A percentile compares a stretch with the other conserved stretches of the same genome.
Evolutionary conservation across 1,284 basidiomycete genomes (phyloP).

Genomic region (Marasmius tenuissimus): DNA sequence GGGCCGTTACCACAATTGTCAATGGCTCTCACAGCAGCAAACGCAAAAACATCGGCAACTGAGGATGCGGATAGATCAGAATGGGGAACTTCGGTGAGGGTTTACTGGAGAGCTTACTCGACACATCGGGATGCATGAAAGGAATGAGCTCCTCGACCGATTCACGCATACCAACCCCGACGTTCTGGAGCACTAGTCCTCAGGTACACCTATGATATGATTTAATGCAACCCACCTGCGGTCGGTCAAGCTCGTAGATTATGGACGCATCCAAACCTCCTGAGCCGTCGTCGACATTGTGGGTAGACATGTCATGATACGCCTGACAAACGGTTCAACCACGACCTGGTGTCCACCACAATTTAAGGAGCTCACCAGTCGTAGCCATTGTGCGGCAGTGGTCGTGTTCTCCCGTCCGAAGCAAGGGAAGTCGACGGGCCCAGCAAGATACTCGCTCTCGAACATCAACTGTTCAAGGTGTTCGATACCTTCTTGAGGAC

Average conservation of each 20-base stretch:
- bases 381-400: neutral
- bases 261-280: constrained; percentile 38
- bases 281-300: constrained; percentile 32
- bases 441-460: neutral
- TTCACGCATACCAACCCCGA: constrained; percentile 36
- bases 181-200: constrained; percentile 26
- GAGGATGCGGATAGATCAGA: neutral
- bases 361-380: neutral
- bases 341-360: neutral
- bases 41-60: constrained; percentile 30
- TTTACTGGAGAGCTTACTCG: neutral
- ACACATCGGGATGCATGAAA: constrained; percentile 27
- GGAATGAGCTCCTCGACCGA: constrained; percentile 38
- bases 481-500: neutral
- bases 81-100: neutral
- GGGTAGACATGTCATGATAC: constrained; percentile 40
- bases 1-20: constrained; percentile 27
- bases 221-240: constrained; percentile 24
- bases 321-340: constrained; percentile 21
- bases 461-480: neutral
- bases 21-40: constrained; percentile 25
- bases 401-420: neutral
- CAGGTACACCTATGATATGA: neutral
- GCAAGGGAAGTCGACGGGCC: neutral
- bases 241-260: constrained; percentile 31